Evolutionary conservation across 768 basidiomycete species (phyloP).

Genomic region (Russula lepida): DNA sequence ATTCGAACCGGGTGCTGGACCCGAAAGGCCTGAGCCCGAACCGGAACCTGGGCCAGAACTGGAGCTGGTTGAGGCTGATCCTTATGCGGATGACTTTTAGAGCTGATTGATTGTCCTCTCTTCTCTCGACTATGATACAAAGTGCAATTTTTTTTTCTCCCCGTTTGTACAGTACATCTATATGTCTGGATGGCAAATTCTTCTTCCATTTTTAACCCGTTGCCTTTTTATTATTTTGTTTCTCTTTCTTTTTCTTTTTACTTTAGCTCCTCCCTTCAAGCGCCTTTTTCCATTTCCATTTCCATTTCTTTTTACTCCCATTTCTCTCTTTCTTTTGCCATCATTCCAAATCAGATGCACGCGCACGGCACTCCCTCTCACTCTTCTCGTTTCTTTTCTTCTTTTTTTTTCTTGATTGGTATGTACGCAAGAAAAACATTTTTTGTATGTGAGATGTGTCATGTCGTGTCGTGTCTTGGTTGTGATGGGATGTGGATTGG

Average conservation of each 20-base stretch:
- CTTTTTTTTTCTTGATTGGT: too few species aligned
- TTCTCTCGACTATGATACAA: neutral
- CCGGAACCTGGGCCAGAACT: neutral
- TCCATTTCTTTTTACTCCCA: too few species aligned
- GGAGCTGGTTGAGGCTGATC: slow-evolving; percentile 18
- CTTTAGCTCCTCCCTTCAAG: neutral
- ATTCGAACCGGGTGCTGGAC: neutral
- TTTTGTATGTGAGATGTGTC: neutral
- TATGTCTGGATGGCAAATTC: too few species aligned
- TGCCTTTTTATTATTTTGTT: too few species aligned
- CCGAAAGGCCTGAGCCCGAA: neutral
- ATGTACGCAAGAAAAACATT: neutral
- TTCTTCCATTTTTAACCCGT: too few species aligned
- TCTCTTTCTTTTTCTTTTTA: too few species aligned
- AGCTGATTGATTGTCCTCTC: too few species aligned
- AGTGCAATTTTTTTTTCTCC: neutral
- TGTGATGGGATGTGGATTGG: too few species aligned
- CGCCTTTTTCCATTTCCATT: neutral
- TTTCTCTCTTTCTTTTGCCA: neutral
- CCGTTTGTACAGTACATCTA: neutral
- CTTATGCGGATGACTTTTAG: slow-evolving; percentile 26
- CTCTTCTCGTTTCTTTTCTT: neutral
- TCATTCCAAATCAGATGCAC: neutral
- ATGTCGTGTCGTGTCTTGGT: too few species aligned
- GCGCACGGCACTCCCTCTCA: neutral